These are phyloP conservation scores for Kwoniella shivajii DNA, from an alignment of 1,284 basidiomycete species.

Conservation along the genomic window DNA sequence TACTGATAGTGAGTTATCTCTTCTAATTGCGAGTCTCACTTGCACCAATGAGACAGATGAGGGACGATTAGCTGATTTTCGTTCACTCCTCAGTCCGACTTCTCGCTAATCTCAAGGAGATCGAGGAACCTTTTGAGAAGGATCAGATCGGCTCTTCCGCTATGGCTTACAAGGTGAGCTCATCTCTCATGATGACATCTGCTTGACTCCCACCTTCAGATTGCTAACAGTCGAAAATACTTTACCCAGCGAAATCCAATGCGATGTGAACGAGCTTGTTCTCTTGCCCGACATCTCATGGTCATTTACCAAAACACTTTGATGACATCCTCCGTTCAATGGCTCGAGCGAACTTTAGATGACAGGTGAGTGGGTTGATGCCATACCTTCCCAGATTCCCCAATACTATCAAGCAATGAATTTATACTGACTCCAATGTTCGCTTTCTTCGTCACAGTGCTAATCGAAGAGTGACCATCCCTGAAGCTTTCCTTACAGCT, in stretches of 20 bases:
- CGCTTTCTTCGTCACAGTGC: conserved; percentile 61
- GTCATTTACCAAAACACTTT: conserved; percentile 88
- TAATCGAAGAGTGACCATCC: conserved; percentile 92
- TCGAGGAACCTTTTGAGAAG: conserved; percentile 98
- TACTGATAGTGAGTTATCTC: conserved; percentile 66
- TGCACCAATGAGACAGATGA: too few species aligned
- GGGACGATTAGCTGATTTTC: background rate
- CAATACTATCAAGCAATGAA: too few species aligned
- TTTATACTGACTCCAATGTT: too few species aligned
- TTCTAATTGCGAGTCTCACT: too few species aligned
- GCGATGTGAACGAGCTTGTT: conserved; percentile 97
- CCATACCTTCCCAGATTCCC: too few species aligned
- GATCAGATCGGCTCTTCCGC: conserved; percentile 97
- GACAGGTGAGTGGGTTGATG: conserved; percentile 79
- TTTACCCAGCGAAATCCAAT: conserved; percentile 81
- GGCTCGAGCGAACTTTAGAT: conserved; percentile 95
- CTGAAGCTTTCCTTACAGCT: conserved; percentile 95
- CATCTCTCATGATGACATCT: too few species aligned
- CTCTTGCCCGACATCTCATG: conserved; percentile 89
- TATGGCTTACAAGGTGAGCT: conserved; percentile 89
- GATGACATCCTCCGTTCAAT: conserved; percentile 88
- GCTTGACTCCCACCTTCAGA: background rate
- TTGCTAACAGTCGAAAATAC: background rate
- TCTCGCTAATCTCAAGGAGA: conserved; percentile 92
- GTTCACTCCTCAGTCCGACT: conserved; percentile 62